Percentiles rank a stretch among this genome's conserved stretches.
phyloP scores from a whole-genome alignment of 176 grass and related monocot genomes.

The barley (Hordeum vulgare) region DNA sequence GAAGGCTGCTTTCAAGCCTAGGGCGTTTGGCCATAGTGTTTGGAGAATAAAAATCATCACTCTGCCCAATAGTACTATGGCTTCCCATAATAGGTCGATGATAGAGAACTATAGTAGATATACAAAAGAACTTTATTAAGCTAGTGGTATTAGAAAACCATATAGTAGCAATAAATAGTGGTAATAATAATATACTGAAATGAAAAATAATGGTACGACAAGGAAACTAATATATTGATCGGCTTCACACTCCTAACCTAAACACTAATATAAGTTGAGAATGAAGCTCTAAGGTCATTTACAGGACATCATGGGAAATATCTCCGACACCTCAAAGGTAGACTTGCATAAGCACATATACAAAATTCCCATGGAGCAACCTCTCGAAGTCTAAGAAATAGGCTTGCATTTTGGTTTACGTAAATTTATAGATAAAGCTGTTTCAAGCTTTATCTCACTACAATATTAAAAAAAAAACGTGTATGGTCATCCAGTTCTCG shows the following conservation, averaged over 20 bases:
- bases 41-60: constrained; percentile 68
- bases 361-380: neutral
- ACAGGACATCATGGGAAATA: neutral
- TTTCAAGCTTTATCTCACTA: neutral
- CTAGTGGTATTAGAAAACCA: constrained; percentile 41
- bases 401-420: neutral
- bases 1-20: constrained; percentile 88
- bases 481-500: neutral
- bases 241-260: neutral
- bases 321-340: constrained; percentile 2
- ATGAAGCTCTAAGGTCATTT: neutral
- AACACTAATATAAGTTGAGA: constrained; percentile 2
- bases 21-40: constrained; percentile 87
- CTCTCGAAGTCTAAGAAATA: neutral
- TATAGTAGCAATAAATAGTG: constrained; percentile 35
- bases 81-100: constrained; percentile 74
- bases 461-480: neutral
- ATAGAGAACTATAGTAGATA: constrained; percentile 89
- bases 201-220: constrained; percentile 2
- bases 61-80: constrained; percentile 66
- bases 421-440: neutral
- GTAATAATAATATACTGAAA: constrained; percentile 24
- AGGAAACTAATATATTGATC: constrained; percentile 3
- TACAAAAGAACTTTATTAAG: constrained; percentile 81
- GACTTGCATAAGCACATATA: neutral